Evolutionary conservation across 164 flowering plant species (phyloP), one percentile per base, ranked within the genome.

Genomic region (Berberis vulgaris): DNA sequence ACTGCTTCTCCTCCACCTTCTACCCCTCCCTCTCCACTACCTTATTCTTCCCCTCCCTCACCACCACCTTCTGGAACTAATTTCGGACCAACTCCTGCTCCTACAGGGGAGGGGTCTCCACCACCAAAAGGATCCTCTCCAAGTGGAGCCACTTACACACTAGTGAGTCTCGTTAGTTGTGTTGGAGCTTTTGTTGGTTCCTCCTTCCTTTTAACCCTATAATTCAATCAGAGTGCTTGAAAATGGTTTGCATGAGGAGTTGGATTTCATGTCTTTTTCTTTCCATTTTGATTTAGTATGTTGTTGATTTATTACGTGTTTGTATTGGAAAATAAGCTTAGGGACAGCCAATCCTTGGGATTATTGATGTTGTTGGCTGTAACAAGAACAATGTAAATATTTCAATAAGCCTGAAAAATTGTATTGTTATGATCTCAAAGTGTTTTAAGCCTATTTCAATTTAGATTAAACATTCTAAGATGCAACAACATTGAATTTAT

Each of bases 151-250:
- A 65, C 87, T 12, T 69, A 82, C 0, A 8, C 49, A 49, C 52
- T 62, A 46, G 45, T 70, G 61, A 65, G 72, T 41, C 62, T 71
- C 8, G 39, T 72, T 2, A 73, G 74, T 41, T 71, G 72, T 13
- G 6, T 80, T 57, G 91, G 81, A 55, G 81, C 79, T 50, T 63
- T 84, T 49, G 40, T 78, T 52, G 82, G 84, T 61, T 78, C 84
- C 49, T 69, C 68, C 11, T 55, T 85, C 58, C 66, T 81, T 6
- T 44, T 77, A 40, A 73, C 56, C 60, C 45, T 73, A 41, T 83
- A 70, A 77, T 38, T 63, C 2, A 7, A 8, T 43, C 26, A 26
- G 26, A 26, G 26, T 26, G 26, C 26, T 26, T 26, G 43, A 38
- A 47, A 56, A 26, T 54, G 43, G 41, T 63, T n/a, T 61, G 66